Percentiles rank a stretch among this genome's conserved stretches.
phyloP scores from a whole-genome alignment of 1,284 basidiomycete genomes.

The Leucocoprinus gongylophorus region DNA sequence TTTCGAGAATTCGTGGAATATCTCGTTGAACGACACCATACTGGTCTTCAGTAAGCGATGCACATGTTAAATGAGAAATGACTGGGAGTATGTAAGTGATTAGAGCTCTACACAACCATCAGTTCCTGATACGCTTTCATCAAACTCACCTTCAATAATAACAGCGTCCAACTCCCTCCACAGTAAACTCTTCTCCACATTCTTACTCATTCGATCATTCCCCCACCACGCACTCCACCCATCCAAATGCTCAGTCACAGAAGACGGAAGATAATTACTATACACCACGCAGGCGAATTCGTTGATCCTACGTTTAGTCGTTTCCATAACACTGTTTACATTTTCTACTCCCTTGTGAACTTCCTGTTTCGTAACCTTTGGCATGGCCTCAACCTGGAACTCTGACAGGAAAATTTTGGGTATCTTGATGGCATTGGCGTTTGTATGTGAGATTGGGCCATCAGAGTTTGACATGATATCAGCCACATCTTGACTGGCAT shows the following conservation, averaged over 20 bases:
- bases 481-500: conserved; percentile 33
- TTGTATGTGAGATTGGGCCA: conserved; percentile 43
- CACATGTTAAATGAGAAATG: conserved; percentile 60
- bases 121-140: background rate
- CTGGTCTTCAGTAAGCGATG: conserved; percentile 70
- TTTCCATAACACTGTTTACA: conserved; percentile 15
- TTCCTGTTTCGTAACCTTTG: conserved; percentile 25
- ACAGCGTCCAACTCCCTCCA: conserved; percentile 53
- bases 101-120: background rate
- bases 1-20: conserved; percentile 74
- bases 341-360: conserved; percentile 22
- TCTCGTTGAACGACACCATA: conserved; percentile 81
- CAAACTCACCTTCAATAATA: conserved; percentile 46
- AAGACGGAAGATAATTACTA: conserved; percentile 21
- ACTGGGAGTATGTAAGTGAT: conserved; percentile 35
- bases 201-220: conserved; percentile 46
- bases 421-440: conserved; percentile 41
- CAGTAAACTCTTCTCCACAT: conserved; percentile 48
- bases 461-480: conserved; percentile 51
- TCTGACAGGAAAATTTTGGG: conserved; percentile 54
- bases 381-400: conserved; percentile 25
- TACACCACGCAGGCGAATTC: background rate
- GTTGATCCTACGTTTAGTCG: conserved; percentile 10
- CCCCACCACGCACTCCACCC: conserved; percentile 45
- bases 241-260: conserved; percentile 21